Base-by-base conservation (phyloP, 2,329 filamentous ascomycete species). In the Talaromyces sp. region DNA sequence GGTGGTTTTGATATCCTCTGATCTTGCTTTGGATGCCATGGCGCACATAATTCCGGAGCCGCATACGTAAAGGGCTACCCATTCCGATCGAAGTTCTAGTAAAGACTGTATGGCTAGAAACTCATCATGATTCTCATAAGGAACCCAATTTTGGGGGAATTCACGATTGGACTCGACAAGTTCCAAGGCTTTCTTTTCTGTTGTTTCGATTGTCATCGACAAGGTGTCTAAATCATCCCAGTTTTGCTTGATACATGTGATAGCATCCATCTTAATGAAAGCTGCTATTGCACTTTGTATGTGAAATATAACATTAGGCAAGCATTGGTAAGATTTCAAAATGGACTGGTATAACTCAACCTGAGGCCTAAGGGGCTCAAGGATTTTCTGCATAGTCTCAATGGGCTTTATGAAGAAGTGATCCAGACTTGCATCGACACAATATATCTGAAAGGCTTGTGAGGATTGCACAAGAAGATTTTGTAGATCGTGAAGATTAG, bases 271-370 rank as follows among this genome's bases (percentile, higher is more conserved):
- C 8, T 58, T 38, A 7, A 65, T 62, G 49, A 58, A 64, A 1
- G 21, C 58, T 24, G 56, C 56, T n/a, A 35, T 63, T 26, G 52
- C 56, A 49, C 57, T 60, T 53, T 62, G 55, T 17, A 64, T 60
- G 27, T 66, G 64, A 51, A 62, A 66, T 26, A 66, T 62, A 10
- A 56, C 51, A 19, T 35, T 58, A 10, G 60, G 58, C n/a, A 58
- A 59, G n/a, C 58, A 66, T 32, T 32, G 55, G 3, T 56, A 53
- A n/a, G 51, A 41, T 35, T 59, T 51, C n/a, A 64, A 53, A 8
- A 66, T 8, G 41, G 27, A 35, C 32, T 60, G 61, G 46, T 59
- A 65, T 5, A 55, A 43, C 4, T 63, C 59, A n/a, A 65, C 56
- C 29, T 61, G 61, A 8, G 61, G 51, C 26, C 55, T 58, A 35